These are phyloP conservation scores for Phaeotremella skinneri DNA, from an alignment of 768 basidiomycete genomes.

Conservation along the genomic window DNA sequence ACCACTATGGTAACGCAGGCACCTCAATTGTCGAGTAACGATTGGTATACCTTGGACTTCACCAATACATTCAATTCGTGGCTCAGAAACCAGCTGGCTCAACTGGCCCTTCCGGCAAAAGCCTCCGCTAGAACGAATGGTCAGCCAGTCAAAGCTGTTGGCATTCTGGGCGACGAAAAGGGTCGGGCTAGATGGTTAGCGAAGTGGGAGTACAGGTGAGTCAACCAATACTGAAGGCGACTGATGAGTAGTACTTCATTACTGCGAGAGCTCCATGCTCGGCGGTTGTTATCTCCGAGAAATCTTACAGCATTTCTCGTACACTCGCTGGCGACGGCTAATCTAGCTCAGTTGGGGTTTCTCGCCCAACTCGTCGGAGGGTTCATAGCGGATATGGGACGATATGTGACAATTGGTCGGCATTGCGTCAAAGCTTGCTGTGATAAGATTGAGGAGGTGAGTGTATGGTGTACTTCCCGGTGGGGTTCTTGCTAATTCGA, in stretches of 20 bases:
- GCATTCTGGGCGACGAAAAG: constrained; percentile 38
- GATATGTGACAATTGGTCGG: constrained; percentile 31
- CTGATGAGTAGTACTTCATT: constrained; percentile 20
- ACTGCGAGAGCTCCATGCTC: constrained; percentile 29
- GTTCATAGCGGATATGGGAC: constrained; percentile 28
- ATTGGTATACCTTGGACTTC: constrained; percentile 47
- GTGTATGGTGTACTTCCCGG: not conserved
- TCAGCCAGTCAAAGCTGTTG: constrained; percentile 13
- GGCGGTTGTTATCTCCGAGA: constrained; percentile 32
- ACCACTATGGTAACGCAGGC: constrained; percentile 16
- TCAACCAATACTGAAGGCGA: not conserved
- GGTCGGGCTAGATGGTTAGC: constrained; percentile 30
- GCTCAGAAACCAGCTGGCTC: constrained; percentile 39
- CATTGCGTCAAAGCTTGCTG: constrained; percentile 30
- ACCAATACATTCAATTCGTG: constrained; percentile 40
- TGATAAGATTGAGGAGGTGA: constrained; percentile 36
- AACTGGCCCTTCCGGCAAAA: constrained; percentile 30
- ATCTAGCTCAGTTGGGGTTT: constrained; percentile 43
- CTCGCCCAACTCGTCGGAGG: constrained; percentile 32
- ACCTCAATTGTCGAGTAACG: constrained; percentile 33
- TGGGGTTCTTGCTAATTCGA: not conserved
- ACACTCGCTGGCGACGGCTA: constrained; percentile 25
- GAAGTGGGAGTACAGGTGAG: constrained; percentile 45
- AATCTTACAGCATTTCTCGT: constrained; percentile 33
- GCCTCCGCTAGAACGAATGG: constrained; percentile 12